Base-by-base conservation (phyloP, 2,329 filamentous ascomycete species). In the Pseudopithomyces maydicus region DNA sequence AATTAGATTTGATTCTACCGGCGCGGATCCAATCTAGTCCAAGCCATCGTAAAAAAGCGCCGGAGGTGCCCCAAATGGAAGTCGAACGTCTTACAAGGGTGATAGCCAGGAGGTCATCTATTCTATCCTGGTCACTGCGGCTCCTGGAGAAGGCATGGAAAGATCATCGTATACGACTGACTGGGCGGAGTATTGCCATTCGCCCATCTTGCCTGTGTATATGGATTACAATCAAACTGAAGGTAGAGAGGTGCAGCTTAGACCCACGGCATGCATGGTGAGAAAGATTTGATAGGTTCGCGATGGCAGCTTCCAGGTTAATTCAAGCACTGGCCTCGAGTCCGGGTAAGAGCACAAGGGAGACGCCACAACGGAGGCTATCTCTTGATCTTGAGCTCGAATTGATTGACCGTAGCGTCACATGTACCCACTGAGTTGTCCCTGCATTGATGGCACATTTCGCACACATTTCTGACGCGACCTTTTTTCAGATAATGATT, bases 291-390 rank as follows among this genome's bases (percentile, higher is more conserved):
- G 33, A 50, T 48, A 42, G 38, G 47, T 23, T 19, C 42, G n/a
- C 17, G 42, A 45, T 49, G 17, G 36, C n/a, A 4, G 49, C 39
- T 50, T 29, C 55, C 17, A 22, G 43, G 43, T 43, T 17, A 41
- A 33, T 11, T n/a, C 51, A 20, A 33, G 45, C 44, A 48, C 58
- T 56, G 46, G 53, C 58, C 58, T 43, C 45, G 46, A 39, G 14
- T 29, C 52, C 57, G 64, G 65, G 48, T 66, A 66, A 63, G 63
- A 56, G 29, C 26, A 33, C 45, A 64, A 63, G 60, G 58, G 60
- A 32, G 10, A 48, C 2, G 45, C 33, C 45, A 48, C 45, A 29
- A 29, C 5, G 26, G 8, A 29, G 26, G 5, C 26, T 8, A 29
- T 8, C 26, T 29, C 26, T 29, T 29, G 5, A 5, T 29, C 26